These are phyloP conservation scores for Beauveria australis DNA, from an alignment of 2,329 filamentous ascomycete genomes.

Conservation along the genomic window DNA sequence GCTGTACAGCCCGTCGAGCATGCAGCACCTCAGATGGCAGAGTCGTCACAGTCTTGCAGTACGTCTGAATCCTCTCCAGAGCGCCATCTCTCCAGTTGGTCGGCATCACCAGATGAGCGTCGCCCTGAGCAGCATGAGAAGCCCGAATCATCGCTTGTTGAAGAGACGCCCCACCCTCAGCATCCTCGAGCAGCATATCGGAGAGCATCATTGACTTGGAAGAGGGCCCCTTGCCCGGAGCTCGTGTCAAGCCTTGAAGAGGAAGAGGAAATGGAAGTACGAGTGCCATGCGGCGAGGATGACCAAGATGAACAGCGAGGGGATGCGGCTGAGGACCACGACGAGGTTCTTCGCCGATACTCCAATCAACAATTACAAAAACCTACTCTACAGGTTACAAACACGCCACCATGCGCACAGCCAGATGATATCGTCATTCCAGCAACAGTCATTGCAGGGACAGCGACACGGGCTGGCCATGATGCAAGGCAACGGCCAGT, in stretches of 20 bases:
- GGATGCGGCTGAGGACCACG: neutral
- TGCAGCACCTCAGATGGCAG: neutral
- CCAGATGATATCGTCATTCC: slow-evolving; percentile 13
- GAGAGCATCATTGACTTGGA: neutral
- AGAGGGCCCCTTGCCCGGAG: neutral
- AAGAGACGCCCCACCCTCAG: slow-evolving; percentile 19
- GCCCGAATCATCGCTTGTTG: slow-evolving; percentile 16
- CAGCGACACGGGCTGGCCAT: neutral
- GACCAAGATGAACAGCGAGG: neutral
- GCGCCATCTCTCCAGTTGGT: slow-evolving; percentile 17
- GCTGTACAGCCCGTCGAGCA: neutral
- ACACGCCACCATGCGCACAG: slow-evolving; percentile 19
- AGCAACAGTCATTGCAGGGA: slow-evolving; percentile 8
- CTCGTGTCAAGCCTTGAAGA: slow-evolving; percentile 8
- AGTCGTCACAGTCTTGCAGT: neutral
- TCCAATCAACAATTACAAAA: neutral
- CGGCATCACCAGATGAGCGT: slow-evolving; percentile 13
- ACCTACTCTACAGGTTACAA: neutral
- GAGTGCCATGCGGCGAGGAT: slow-evolving; percentile 23
- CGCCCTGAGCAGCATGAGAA: slow-evolving; percentile 1
- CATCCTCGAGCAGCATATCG: neutral
- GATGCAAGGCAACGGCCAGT: neutral
- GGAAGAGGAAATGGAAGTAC: slow-evolving; percentile 31
- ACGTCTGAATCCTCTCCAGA: slow-evolving; percentile 10
- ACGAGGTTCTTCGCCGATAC: neutral